Evolutionary conservation across 1,139 yeast genomes (phyloP).

Genomic region (Taphrina confusa): DNA sequence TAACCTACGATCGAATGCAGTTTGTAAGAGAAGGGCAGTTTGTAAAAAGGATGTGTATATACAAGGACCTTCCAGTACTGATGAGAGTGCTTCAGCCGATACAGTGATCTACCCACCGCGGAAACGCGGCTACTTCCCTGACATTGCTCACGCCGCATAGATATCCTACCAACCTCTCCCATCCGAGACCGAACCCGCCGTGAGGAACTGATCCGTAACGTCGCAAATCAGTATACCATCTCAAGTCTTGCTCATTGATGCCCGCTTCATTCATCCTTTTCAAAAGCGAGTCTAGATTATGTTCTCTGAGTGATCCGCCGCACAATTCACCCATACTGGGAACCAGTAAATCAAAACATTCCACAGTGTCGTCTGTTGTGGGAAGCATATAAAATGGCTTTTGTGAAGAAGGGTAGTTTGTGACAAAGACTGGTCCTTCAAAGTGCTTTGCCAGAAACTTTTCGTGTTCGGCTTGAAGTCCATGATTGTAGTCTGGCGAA

Average conservation of each 20-base stretch:
- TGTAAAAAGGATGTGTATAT: no score
- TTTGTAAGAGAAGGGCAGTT: no score
- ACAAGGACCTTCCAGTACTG: no score
- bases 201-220: conserved; percentile 83
- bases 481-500: conserved; percentile 63
- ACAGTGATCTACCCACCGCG: conserved; percentile 58
- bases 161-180: conserved; percentile 78
- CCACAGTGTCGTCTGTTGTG: conserved; percentile 61
- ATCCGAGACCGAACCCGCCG: conserved; percentile 97
- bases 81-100: background rate
- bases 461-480: conserved; percentile 82
- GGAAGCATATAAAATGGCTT: conserved; percentile 91
- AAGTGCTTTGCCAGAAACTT: conserved; percentile 77
- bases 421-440: conserved; percentile 82
- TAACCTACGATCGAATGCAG: no score
- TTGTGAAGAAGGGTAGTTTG: conserved; percentile 74
- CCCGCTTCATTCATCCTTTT: conserved; percentile 52
- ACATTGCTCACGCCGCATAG: conserved; percentile 72
- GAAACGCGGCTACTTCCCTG: conserved; percentile 84
- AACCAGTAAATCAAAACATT: conserved; percentile 81
- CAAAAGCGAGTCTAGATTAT: conserved; percentile 54
- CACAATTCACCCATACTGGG: conserved; percentile 96
- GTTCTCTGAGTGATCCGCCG: conserved; percentile 93
- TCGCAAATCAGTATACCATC: conserved; percentile 79
- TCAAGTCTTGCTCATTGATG: conserved; percentile 53